Conservation (phyloP, 2,329 filamentous ascomycete species). For the Aureobasidium sp. region DNA sequence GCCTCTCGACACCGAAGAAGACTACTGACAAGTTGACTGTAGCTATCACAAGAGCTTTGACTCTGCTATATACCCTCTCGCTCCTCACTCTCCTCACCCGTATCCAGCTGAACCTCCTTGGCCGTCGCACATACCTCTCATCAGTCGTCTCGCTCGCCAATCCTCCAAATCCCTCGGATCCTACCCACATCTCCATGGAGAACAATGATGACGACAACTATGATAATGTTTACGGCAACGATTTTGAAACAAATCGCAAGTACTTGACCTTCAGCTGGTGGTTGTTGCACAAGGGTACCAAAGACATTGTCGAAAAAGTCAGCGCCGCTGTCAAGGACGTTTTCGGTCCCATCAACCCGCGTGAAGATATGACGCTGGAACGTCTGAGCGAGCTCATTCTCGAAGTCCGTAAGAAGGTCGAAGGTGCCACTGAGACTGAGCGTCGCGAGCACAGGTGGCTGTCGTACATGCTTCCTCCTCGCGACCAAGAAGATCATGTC, state of each 20-base stretch:
- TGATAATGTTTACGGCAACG: slow-evolving; percentile 77
- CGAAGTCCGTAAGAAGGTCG: slow-evolving; percentile 75
- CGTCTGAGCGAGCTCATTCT: slow-evolving; percentile 72
- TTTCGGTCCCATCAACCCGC: slow-evolving; percentile 80
- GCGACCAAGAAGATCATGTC: slow-evolving; percentile 71
- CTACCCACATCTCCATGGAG: slow-evolving; percentile 75
- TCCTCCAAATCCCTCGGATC: slow-evolving; percentile 52
- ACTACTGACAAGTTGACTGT: slow-evolving; percentile 17
- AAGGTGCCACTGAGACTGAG: slow-evolving; percentile 61
- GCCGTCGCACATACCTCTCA: slow-evolving; percentile 88
- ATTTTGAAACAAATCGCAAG: slow-evolving; percentile 91
- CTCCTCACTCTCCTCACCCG: slow-evolving; percentile 86
- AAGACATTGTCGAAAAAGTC: slow-evolving; percentile 71
- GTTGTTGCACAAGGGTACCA: slow-evolving; percentile 86
- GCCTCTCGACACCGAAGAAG: neutral
- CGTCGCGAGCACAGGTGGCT: slow-evolving; percentile 66
- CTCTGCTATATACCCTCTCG: slow-evolving; percentile 81
- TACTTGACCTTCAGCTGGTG: slow-evolving; percentile 98
- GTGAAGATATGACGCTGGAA: slow-evolving; percentile 78
- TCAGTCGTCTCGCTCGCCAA: slow-evolving; percentile 88
- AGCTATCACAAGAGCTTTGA: slow-evolving; percentile 88
- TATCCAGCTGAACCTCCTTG: slow-evolving; percentile 93
- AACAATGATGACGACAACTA: slow-evolving; percentile 85
- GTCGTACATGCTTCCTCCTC: slow-evolving; percentile 70
- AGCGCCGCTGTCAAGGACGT: slow-evolving; percentile 79